A percentile compares a stretch with the other conserved stretches of the same genome.
Evolutionary conservation across 306 rosid species (phyloP).

Genomic region (Morella rubra): DNA sequence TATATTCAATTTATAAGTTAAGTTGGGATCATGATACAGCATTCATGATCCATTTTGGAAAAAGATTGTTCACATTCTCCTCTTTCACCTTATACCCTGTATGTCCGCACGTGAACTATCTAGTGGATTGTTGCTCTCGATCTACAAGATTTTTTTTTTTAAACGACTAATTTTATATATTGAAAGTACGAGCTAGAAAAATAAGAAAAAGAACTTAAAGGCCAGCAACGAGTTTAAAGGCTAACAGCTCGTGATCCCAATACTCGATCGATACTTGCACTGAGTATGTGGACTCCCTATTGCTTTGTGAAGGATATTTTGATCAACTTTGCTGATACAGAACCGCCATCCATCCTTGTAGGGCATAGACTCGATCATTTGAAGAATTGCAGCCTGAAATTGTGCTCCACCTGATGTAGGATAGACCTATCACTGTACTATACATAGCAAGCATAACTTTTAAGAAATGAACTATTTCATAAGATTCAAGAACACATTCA

Average conservation of each 20-base stretch:
- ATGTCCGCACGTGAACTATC: slow-evolving; percentile 20
- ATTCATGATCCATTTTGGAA: slow-evolving; percentile 10
- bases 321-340: neutral
- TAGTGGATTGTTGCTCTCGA: slow-evolving; percentile 9
- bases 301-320: slow-evolving; percentile 12
- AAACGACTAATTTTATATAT: no score
- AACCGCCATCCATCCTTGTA: slow-evolving; percentile 4
- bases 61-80: slow-evolving; percentile 19
- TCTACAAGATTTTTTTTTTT: neutral
- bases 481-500: slow-evolving; percentile 72
- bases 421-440: slow-evolving; percentile 19
- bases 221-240: no score
- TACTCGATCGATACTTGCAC: neutral
- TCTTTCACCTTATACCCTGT: slow-evolving; percentile 8
- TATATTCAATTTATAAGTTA: no score
- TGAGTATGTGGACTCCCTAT: slow-evolving; percentile 14
- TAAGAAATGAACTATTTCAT: slow-evolving; percentile 52
- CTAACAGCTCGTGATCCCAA: neutral
- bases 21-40: no score
- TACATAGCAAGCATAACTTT: slow-evolving; percentile 19
- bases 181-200: no score
- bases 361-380: neutral
- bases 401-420: slow-evolving; percentile 27
- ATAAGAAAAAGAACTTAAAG: no score
- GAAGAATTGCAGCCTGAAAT: slow-evolving; percentile 20